A percentile compares a stretch with the other conserved stretches of the same genome.
Conservation (phyloP, 306 rosid species). For the Ziziphus jujuba region DNA sequence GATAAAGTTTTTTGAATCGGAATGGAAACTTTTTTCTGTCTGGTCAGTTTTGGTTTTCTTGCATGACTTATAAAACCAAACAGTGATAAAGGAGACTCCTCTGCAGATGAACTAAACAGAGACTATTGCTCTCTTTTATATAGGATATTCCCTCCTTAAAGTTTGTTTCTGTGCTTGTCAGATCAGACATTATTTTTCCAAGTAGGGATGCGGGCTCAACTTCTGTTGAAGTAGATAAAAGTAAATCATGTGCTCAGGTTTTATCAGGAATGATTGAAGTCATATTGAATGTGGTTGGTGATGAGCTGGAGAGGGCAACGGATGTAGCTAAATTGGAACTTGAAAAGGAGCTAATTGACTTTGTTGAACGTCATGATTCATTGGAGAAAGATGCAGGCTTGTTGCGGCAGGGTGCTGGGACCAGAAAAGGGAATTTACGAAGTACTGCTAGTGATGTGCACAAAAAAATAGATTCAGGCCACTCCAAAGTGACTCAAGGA, state of each 20-base stretch:
- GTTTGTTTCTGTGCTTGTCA: constrained; percentile 23
- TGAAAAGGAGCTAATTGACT: constrained; percentile 37
- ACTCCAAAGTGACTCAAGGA: constrained; percentile 23
- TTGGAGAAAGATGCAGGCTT: constrained; percentile 22
- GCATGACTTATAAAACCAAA: no score
- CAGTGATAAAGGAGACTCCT: no score
- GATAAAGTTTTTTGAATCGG: background rate
- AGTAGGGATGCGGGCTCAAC: constrained; percentile 30
- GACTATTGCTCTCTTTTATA: no score
- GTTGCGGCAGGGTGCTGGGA: constrained; percentile 24
- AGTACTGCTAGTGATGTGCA: constrained; percentile 12
- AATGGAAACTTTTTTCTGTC: background rate
- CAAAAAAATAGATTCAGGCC: constrained; percentile 23
- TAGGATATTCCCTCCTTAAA: background rate
- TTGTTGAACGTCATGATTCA: constrained; percentile 29
- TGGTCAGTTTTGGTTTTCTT: background rate
- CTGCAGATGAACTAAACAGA: no score
- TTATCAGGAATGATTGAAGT: constrained; percentile 41
- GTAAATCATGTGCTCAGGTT: constrained; percentile 22
- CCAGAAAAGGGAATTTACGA: constrained; percentile 29
- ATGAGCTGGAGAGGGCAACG: constrained; percentile 39
- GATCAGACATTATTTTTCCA: constrained; percentile 32
- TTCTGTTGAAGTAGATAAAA: constrained; percentile 32
- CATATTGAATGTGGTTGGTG: constrained; percentile 31
- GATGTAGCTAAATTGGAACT: constrained; percentile 28